Conservation (phyloP, 139 green algal species). For the Micractinium sp. region DNA sequence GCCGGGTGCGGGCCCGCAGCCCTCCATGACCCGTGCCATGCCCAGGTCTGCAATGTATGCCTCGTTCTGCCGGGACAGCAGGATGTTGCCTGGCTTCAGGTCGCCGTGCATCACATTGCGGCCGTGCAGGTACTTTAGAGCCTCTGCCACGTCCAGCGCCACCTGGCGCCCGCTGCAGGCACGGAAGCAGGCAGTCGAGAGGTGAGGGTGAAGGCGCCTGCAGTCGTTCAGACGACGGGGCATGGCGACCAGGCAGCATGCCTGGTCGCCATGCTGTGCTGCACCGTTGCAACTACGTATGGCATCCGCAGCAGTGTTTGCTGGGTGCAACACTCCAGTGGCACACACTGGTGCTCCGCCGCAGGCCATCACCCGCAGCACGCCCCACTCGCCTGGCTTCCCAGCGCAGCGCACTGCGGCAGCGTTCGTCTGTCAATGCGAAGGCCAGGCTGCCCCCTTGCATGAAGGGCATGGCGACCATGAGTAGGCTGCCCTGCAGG, state of each 20-base stretch:
- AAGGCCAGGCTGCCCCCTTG: neutral
- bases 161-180: neutral
- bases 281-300: too few species aligned
- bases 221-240: too few species aligned
- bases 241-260: neutral
- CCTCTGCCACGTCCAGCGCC: neutral
- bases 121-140: conserved; percentile 4
- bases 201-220: too few species aligned
- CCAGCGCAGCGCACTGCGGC: neutral
- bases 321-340: too few species aligned
- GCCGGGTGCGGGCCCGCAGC: neutral
- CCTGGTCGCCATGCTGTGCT: too few species aligned
- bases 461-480: neutral
- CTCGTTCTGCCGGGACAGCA: neutral
- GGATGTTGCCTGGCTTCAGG: neutral
- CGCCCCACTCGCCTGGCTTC: neutral
- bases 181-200: too few species aligned
- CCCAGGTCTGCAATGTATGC: neutral
- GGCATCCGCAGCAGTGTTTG: too few species aligned
- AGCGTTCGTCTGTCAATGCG: neutral
- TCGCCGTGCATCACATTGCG: neutral
- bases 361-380: neutral
- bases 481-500: neutral
- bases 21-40: neutral
- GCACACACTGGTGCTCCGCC: too few species aligned